Percentiles rank a stretch among this genome's conserved stretches.
These are phyloP conservation scores for Tricholoma furcatifolium DNA, from an alignment of 768 basidiomycete genomes.

Conservation along the genomic window DNA sequence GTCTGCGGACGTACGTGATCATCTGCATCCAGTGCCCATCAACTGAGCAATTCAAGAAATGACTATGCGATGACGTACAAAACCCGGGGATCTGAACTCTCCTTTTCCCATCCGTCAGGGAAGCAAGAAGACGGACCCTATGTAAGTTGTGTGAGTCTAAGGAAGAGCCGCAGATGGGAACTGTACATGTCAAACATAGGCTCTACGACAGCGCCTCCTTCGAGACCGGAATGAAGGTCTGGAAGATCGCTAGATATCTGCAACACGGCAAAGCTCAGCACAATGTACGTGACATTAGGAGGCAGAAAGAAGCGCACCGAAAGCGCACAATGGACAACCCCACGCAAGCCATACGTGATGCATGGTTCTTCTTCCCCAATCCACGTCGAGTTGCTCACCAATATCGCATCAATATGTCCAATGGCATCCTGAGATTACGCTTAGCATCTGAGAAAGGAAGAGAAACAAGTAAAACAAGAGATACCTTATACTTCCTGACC, in stretches of 20 bases:
- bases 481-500: slow-evolving; percentile 72
- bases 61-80: slow-evolving; percentile 53
- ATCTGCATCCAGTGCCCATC: slow-evolving; percentile 39
- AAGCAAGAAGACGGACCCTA: slow-evolving; percentile 79
- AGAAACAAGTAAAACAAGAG: background rate
- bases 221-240: slow-evolving; percentile 91
- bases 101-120: slow-evolving; percentile 56
- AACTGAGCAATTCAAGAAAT: too few relatives aligned
- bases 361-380: slow-evolving; percentile 90
- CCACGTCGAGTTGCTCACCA: slow-evolving; percentile 97
- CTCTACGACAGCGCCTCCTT: slow-evolving; percentile 85
- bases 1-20: slow-evolving; percentile 73
- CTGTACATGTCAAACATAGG: slow-evolving; percentile 92
- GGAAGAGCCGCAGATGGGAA: background rate
- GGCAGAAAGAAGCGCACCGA: slow-evolving; percentile 41
- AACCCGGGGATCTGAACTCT: slow-evolving; percentile 76
- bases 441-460: background rate
- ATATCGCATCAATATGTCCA: slow-evolving; percentile 84
- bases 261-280: background rate
- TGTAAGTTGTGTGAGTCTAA: background rate
- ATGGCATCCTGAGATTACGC: slow-evolving; percentile 59
- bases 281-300: background rate
- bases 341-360: slow-evolving; percentile 92
- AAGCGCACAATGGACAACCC: slow-evolving; percentile 86
- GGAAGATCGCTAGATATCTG: slow-evolving; percentile 71